Conservation (phyloP, 2,329 filamentous ascomycete species). For the Trichoderma citrinoviride region DNA sequence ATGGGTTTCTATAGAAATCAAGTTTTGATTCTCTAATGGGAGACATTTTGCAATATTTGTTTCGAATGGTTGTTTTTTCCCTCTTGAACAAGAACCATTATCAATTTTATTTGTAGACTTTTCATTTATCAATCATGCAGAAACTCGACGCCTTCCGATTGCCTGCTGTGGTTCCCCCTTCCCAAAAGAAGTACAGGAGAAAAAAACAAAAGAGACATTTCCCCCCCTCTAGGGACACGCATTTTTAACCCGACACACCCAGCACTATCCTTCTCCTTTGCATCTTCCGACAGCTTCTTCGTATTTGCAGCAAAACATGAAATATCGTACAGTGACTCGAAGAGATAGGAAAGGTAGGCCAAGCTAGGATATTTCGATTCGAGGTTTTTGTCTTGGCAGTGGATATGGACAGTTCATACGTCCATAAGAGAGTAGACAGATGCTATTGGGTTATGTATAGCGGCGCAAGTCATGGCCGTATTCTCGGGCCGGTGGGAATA, state of each 20-base stretch:
- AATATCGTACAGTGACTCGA: conserved; percentile 6
- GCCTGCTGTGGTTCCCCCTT: too few species aligned
- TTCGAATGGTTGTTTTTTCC: too few species aligned
- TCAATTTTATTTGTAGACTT: too few species aligned
- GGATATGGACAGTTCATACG: background rate
- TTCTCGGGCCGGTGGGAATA: background rate
- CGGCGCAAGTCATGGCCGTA: background rate
- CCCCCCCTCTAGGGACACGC: background rate
- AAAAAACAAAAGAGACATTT: background rate
- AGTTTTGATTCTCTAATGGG: too few species aligned
- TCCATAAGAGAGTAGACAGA: background rate
- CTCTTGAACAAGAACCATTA: too few species aligned
- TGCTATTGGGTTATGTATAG: background rate
- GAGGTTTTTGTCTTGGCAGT: background rate
- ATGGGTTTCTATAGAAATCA: too few species aligned
- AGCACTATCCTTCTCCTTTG: background rate
- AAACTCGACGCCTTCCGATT: too few species aligned
- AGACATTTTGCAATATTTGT: too few species aligned
- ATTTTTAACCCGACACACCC: background rate
- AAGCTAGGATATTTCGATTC: background rate
- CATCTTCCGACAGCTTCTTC: background rate
- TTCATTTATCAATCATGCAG: too few species aligned
- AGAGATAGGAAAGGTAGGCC: background rate
- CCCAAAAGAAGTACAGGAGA: background rate
- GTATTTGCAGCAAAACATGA: background rate